phyloP scores from a whole-genome alignment of 23 red algal species.

The Gracilariopsis chorda region DNA sequence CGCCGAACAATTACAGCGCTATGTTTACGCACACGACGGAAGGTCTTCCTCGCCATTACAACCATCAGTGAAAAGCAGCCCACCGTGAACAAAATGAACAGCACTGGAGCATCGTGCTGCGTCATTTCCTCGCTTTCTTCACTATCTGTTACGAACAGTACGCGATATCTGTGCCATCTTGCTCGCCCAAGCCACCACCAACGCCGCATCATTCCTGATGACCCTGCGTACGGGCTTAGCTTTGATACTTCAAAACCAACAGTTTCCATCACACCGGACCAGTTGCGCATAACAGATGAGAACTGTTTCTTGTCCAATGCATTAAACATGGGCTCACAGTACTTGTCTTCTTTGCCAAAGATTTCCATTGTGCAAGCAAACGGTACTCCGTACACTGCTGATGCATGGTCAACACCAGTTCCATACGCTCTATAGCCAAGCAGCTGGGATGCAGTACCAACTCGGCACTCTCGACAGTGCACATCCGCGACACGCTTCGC shows the following conservation, averaged over 20 bases:
- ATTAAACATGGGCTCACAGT: constrained; percentile 73
- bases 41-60: background rate
- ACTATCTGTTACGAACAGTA: background rate
- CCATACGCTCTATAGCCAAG: constrained; percentile 77
- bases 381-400: constrained; percentile 8
- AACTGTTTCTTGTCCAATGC: background rate
- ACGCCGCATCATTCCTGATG: background rate
- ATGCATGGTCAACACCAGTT: constrained; percentile 50
- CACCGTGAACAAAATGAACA: background rate
- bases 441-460: constrained; percentile 27
- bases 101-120: background rate
- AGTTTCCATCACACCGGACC: constrained; percentile 16
- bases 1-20: background rate
- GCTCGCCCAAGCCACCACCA: background rate
- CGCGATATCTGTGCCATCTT: background rate
- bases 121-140: background rate
- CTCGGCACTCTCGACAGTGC: constrained; percentile 44
- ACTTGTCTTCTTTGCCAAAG: constrained; percentile 50
- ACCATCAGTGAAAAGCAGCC: background rate
- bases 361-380: constrained; percentile 66
- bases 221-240: background rate
- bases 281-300: background rate
- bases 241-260: background rate
- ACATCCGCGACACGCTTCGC: background rate
- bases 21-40: background rate